Conservation (phyloP, 495 filamentous ascomycete genomes). For the Eremomyces bilateralis region DNA sequence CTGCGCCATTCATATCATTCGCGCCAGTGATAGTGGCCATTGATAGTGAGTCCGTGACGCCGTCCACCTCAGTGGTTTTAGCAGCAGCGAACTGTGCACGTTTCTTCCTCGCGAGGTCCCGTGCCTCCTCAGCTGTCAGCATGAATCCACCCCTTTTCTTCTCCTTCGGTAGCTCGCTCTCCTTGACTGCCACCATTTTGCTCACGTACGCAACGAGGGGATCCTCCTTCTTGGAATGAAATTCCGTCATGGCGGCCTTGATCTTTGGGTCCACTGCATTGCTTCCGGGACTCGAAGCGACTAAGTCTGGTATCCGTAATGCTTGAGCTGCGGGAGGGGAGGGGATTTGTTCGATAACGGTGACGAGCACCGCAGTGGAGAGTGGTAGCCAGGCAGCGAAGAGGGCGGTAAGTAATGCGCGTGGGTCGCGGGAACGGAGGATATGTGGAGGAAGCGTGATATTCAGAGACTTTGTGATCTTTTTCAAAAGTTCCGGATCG, state of each 20-base stretch:
- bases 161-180: constrained; percentile 69
- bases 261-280: constrained; percentile 42
- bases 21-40: constrained; percentile 2
- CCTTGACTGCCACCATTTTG: constrained; percentile 91
- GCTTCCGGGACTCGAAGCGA: constrained; percentile 63
- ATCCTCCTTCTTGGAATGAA: constrained; percentile 40
- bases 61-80: constrained; percentile 34
- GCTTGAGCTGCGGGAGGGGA: constrained; percentile 70
- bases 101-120: constrained; percentile 72
- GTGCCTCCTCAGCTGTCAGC: constrained; percentile 72
- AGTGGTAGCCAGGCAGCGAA: constrained; percentile 83
- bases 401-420: constrained; percentile 60
- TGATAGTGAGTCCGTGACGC: constrained; percentile 11
- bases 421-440: constrained; percentile 63
- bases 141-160: constrained; percentile 43
- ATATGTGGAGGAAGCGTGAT: constrained; percentile 68
- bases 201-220: constrained; percentile 91
- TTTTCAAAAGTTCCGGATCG: constrained; percentile 65
- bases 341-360: constrained; percentile 80
- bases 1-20: constrained; percentile 24
- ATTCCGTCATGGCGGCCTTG: constrained; percentile 59
- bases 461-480: constrained; percentile 81
- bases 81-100: constrained; percentile 64
- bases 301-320: constrained; percentile 52
- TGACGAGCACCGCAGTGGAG: constrained; percentile 79